These are phyloP conservation scores for Syzygium aqueum DNA, from an alignment of 345 rosid genomes.

Conservation along the genomic window DNA sequence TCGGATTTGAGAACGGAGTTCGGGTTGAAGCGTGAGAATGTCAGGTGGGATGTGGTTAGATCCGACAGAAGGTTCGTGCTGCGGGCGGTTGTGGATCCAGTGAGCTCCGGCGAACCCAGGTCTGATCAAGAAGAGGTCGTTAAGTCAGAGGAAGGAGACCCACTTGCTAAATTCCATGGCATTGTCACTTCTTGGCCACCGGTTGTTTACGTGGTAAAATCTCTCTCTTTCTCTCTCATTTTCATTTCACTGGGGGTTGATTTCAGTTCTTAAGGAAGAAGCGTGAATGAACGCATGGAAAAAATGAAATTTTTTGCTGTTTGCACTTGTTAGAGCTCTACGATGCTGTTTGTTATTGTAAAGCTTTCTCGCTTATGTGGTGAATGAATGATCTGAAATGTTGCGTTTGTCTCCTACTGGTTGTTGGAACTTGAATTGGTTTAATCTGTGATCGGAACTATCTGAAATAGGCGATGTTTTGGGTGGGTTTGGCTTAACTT, in stretches of 20 bases:
- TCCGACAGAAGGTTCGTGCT: background rate
- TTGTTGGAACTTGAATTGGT: background rate
- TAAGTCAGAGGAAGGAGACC: slow-evolving; percentile 8
- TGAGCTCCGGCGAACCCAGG: slow-evolving; percentile 22
- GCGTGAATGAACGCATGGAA: background rate
- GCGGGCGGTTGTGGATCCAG: slow-evolving; percentile 6
- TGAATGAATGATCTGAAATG: background rate
- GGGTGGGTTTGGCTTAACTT: background rate
- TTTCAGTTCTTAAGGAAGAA: background rate
- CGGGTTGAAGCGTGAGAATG: background rate
- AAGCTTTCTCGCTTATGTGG: background rate
- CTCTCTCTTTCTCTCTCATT: background rate
- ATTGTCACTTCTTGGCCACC: slow-evolving; percentile 42
- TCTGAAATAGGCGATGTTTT: background rate
- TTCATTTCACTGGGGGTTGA: background rate
- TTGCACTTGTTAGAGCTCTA: background rate
- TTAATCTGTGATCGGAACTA: background rate
- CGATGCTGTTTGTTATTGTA: background rate
- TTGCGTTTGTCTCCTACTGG: background rate
- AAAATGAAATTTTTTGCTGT: background rate
- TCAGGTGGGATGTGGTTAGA: background rate
- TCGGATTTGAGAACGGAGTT: background rate
- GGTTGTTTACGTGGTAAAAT: slow-evolving; percentile 44
- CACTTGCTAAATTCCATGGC: slow-evolving; percentile 27
- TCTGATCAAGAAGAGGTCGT: slow-evolving; percentile 9